Conservation (phyloP, 2,329 filamentous ascomycete species). For the Hymenotorrendiella dingleyae region DNA sequence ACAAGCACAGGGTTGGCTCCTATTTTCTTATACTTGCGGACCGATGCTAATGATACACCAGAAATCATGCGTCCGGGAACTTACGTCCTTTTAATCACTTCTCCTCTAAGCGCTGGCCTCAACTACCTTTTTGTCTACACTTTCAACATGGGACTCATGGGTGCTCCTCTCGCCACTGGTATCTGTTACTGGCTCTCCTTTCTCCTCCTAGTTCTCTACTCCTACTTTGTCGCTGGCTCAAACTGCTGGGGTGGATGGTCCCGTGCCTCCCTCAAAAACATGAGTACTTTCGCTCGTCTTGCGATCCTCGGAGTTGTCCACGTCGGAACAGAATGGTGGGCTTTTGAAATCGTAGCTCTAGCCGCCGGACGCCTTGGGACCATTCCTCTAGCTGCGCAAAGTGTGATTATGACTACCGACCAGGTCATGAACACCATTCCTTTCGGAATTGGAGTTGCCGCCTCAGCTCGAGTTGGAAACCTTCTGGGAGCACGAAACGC, state of each 20-base stretch:
- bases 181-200: constrained; percentile 86
- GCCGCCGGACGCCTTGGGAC: constrained; percentile 77
- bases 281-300: constrained; percentile 65
- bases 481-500: constrained; percentile 65
- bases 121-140: constrained; percentile 77
- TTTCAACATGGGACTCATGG: constrained; percentile 65
- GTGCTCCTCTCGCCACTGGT: constrained; percentile 75
- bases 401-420: constrained; percentile 84
- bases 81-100: constrained; percentile 76
- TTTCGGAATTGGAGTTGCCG: constrained; percentile 79
- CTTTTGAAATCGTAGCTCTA: constrained; percentile 83
- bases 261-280: constrained; percentile 57
- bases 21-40: constrained; percentile 43
- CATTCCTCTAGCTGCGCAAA: constrained; percentile 73
- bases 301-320: constrained; percentile 73
- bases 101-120: constrained; percentile 72
- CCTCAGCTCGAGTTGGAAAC: constrained; percentile 73
- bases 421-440: constrained; percentile 76
- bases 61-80: constrained; percentile 74
- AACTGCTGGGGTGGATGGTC: constrained; percentile 77
- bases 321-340: constrained; percentile 91
- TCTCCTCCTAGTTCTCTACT: constrained; percentile 66
- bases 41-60: constrained; percentile 9
- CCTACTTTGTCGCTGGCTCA: constrained; percentile 62
- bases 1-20: constrained; percentile 70